Percentiles rank a stretch among this genome's conserved stretches.
phyloP scores from a whole-genome alignment of 2,329 filamentous ascomycete genomes.

The Aspergillus ochraceus region DNA sequence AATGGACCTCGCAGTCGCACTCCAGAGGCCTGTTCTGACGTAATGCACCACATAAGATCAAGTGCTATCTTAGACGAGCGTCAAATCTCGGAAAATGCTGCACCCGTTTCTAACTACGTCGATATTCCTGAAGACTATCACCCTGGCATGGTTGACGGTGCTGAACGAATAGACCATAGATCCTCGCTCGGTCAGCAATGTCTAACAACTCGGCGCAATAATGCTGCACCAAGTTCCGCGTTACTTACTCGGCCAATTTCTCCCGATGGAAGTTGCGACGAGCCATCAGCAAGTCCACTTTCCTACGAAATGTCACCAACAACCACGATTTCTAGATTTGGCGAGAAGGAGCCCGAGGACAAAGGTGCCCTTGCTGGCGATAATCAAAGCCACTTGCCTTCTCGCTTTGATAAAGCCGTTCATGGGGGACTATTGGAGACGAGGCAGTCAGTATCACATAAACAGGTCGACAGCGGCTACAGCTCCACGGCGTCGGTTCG shows the following conservation, averaged over 20 bases:
- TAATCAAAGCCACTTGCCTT: constrained; percentile 16
- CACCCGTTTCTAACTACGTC: neutral
- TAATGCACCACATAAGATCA: neutral
- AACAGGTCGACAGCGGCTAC: constrained; percentile 41
- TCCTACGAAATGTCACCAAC: constrained; percentile 36
- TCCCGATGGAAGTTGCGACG: constrained; percentile 20
- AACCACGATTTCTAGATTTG: constrained; percentile 12
- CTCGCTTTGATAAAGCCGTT: constrained; percentile 15
- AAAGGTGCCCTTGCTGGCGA: constrained; percentile 20
- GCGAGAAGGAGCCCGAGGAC: constrained; percentile 18
- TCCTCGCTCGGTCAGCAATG: neutral
- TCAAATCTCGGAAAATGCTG: neutral
- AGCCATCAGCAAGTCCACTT: constrained; percentile 33
- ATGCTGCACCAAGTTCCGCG: neutral
- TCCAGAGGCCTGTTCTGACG: constrained; percentile 10
- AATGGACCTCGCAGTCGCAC: constrained; percentile 12
- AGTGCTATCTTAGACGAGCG: neutral
- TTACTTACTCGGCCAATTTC: constrained; percentile 21
- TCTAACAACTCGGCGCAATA: neutral
- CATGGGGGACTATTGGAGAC: constrained; percentile 12
- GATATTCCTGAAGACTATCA: too few species aligned
- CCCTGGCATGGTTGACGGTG: neutral
- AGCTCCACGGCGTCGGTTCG: constrained; percentile 36
- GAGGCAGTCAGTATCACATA: constrained; percentile 24
- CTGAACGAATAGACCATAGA: neutral